phyloP scores from a whole-genome alignment of 208 protist species.

The Wallacemonas collosoma region DNA sequence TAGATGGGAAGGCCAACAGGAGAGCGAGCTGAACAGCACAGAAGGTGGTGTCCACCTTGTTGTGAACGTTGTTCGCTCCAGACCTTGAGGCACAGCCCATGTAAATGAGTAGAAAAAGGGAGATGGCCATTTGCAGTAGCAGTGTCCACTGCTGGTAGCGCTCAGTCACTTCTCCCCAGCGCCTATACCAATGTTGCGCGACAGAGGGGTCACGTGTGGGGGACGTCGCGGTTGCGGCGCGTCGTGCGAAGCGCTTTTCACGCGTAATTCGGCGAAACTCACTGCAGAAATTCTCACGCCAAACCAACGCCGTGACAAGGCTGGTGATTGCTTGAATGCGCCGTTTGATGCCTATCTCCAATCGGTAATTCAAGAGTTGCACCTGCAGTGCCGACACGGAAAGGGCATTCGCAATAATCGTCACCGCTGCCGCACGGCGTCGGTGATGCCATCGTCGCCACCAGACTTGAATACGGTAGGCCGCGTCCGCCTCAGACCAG shows the following conservation, averaged over 20 bases:
- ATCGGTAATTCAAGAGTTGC: conserved; percentile 18
- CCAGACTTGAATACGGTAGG: conserved; percentile 1
- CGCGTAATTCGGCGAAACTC: conserved; percentile 44
- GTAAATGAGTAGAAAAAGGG: conserved; percentile 61
- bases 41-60: conserved; percentile 57
- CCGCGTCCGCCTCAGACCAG: conserved; percentile 2
- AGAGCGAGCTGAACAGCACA: conserved; percentile 46
- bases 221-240: not conserved
- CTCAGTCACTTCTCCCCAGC: conserved; percentile 19
- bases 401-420: not conserved
- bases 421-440: conserved; percentile 4
- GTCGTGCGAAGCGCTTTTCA: conserved; percentile 17
- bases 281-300: conserved; percentile 82
- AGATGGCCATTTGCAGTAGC: conserved; percentile 50
- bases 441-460: conserved; percentile 2
- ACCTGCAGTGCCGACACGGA: not conserved
- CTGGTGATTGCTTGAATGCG: conserved; percentile 32
- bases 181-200: conserved; percentile 19
- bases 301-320: conserved; percentile 64
- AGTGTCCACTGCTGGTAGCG: conserved; percentile 32
- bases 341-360: conserved; percentile 23
- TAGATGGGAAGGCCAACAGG: conserved; percentile 33
- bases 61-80: conserved; percentile 26
- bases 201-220: conserved; percentile 4
- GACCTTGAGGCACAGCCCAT: conserved; percentile 50